Evolutionary conservation across 257 asterid genomes (phyloP).

Genomic region (Solanum bukasovii): DNA sequence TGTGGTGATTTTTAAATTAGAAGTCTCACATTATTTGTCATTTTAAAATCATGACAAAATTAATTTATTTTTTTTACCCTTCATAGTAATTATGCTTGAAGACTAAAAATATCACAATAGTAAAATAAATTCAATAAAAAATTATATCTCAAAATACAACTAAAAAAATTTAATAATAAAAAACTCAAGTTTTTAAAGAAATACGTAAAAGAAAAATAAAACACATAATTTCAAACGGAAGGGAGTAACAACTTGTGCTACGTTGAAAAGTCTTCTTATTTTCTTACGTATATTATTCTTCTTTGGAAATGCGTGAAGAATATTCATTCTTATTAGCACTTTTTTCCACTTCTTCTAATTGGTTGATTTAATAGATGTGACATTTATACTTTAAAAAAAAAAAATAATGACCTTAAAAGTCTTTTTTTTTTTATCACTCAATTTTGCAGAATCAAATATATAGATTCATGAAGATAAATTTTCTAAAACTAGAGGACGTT

Average conservation of each 20-base stretch:
- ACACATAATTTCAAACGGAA: too few species aligned
- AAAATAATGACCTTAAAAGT: not conserved
- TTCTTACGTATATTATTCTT: not conserved
- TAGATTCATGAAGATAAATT: not conserved
- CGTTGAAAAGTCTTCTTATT: not conserved
- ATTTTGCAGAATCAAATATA: not conserved
- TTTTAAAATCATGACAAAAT: not conserved
- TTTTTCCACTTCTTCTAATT: not conserved
- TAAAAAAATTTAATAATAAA: not conserved
- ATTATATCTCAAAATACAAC: not conserved
- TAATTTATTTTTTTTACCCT: not conserved
- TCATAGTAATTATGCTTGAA: not conserved
- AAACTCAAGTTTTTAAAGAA: not conserved
- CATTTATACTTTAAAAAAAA: not conserved
- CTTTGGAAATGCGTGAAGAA: not conserved
- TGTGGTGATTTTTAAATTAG: not conserved
- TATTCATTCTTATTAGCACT: not conserved
- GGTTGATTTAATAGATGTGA: not conserved
- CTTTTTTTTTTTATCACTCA: not conserved
- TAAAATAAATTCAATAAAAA: not conserved
- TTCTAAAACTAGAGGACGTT: not conserved
- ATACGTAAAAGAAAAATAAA: too few species aligned
- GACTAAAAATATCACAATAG: not conserved
- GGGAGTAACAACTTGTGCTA: too few species aligned
- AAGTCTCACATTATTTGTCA: not conserved